phyloP scores from a whole-genome alignment of 1,139 yeast genomes.

The Pichia sp. region DNA sequence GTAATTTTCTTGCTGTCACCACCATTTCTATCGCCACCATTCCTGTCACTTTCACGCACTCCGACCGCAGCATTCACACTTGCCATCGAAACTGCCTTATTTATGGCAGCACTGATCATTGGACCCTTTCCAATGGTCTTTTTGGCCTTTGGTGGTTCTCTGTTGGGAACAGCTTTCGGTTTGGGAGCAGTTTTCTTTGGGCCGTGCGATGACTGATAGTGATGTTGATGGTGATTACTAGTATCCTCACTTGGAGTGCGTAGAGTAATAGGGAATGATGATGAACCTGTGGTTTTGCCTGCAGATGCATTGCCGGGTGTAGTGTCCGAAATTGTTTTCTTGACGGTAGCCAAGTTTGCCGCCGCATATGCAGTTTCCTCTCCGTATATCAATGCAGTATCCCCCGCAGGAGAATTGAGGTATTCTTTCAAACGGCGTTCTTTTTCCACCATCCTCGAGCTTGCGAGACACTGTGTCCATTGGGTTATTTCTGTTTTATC shows the following conservation, averaged over 20 bases:
- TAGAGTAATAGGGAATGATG: constrained; percentile 9
- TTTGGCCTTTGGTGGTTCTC: constrained; percentile 1
- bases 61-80: constrained; percentile 19
- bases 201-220: not conserved
- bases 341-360: constrained; percentile 28
- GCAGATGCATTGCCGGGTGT: constrained; percentile 4
- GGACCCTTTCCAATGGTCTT: constrained; percentile 20
- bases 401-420: constrained; percentile 32
- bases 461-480: constrained; percentile 56
- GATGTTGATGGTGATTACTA: not conserved
- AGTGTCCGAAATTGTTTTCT: constrained; percentile 4
- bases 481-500: constrained; percentile 47
- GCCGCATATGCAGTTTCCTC: constrained; percentile 27
- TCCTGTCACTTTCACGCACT: not conserved
- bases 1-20: constrained; percentile 35
- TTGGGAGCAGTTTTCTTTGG: not conserved
- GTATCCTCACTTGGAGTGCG: not conserved
- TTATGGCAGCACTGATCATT: constrained; percentile 33
- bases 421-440: constrained; percentile 37
- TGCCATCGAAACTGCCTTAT: constrained; percentile 27
- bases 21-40: not conserved
- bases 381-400: constrained; percentile 26
- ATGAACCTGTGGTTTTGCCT: not conserved
- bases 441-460: constrained; percentile 43
- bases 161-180: not conserved